Evolutionary conservation across 1,284 basidiomycete species (phyloP).

Genomic region (Blastosporella zonata): DNA sequence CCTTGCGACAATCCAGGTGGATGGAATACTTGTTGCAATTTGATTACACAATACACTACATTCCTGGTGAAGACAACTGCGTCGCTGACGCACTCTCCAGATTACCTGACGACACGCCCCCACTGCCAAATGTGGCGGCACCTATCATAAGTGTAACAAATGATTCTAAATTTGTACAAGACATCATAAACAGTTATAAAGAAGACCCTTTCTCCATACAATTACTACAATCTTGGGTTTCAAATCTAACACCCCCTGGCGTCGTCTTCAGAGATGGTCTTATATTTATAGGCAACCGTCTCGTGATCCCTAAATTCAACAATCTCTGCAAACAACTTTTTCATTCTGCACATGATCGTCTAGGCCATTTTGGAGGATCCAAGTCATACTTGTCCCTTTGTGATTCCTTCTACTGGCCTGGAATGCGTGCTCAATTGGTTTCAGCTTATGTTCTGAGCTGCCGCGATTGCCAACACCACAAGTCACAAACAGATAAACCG

Average conservation of each 20-base stretch:
- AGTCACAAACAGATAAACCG: too few relatives aligned
- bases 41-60: conserved; percentile 1
- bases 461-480: not conserved
- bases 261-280: not conserved
- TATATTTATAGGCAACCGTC: not conserved
- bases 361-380: not conserved
- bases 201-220: too few relatives aligned
- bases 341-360: not conserved
- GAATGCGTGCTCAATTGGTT: not conserved
- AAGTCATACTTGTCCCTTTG: not conserved
- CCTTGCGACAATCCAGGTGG: not conserved
- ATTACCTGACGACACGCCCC: too few relatives aligned
- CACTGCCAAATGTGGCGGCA: too few relatives aligned
- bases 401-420: not conserved
- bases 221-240: not conserved
- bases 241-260: not conserved
- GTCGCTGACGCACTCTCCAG: not conserved
- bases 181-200: too few relatives aligned
- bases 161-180: too few relatives aligned
- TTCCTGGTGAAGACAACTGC: not conserved
- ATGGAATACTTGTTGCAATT: conserved; percentile 7
- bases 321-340: not conserved
- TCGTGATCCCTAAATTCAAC: not conserved
- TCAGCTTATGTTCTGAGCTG: not conserved
- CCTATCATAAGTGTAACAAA: too few relatives aligned